Base-by-base conservation (phyloP, 2,329 filamentous ascomycete genomes). In the Westerdykella aurantiaca region DNA sequence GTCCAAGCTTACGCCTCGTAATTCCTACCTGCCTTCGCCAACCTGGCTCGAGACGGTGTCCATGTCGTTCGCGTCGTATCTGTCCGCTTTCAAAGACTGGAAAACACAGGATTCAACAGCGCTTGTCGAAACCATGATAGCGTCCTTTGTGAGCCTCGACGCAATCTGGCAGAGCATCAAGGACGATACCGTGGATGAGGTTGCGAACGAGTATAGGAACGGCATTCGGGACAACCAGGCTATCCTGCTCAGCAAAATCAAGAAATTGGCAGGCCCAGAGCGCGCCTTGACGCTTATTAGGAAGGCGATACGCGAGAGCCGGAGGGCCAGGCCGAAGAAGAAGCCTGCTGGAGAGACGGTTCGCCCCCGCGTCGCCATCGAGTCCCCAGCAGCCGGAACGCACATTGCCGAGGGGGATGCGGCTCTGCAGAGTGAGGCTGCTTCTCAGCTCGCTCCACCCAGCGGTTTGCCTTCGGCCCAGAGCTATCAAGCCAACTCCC, bases 91-190 rank as follows among this genome's bases (percentile, higher is more conserved):
- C 58, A 85, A 87, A 47, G 82, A 85, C 3, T 93, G 87, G 87
- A 88, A 90, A 66, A 83, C 86, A 1, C 79, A 86, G 41, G 87
- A 91, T 61, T 87, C 85, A 0, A 82, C 82, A 42, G 82, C 86
- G 0, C 72, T 93, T 4, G 81, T 91, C 41, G 85, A 90, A 56
- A 83, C 88, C 43, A 90, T 93, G 86, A 76, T 91, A n/a, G 78
- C 87, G 57, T 86, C 88, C 51, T 90, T 91, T 64, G 85, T 90
- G 14, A 86, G 89, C 60, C 77, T 93, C 2, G 87, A 93, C 58
- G 83, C 83, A 31, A 91, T 91, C 38, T 86, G 86, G 75, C 85
- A 89, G 60, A 86, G 84, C 2, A 85, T 93, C 61, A 89, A 88
- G 63, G 82, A 88, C 55, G 82, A 83, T 41, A 86, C 81, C 0